phyloP scores from a whole-genome alignment of 78 protist genomes.

The Dictyostelium discoideum region DNA sequence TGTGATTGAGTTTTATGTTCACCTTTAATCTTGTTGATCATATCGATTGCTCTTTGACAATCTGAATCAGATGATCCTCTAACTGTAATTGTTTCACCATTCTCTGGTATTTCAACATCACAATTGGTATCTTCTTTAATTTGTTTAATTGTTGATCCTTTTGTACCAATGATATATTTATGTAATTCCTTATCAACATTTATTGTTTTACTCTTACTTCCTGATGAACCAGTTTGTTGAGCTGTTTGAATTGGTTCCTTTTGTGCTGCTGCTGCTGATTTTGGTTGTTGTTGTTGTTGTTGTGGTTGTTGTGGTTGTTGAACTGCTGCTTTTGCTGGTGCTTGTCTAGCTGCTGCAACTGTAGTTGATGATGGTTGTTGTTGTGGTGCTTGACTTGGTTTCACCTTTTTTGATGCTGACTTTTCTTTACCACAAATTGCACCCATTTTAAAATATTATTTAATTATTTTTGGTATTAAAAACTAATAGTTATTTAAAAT shows the following conservation, averaged over 20 bases:
- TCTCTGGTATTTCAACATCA: neutral
- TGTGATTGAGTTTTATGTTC: constrained; percentile 12
- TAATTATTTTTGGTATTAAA: neutral
- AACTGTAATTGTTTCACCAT: constrained; percentile 14
- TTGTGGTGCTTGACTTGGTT: neutral
- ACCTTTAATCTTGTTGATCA: neutral
- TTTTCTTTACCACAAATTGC: constrained; percentile 15
- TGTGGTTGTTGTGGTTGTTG: neutral
- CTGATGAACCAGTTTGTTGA: neutral
- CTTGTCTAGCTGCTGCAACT: neutral
- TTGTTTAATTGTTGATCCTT: constrained; percentile 63
- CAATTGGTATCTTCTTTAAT: constrained; percentile 38
- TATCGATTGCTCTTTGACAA: constrained; percentile 34
- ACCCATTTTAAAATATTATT: neutral
- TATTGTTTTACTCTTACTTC: neutral
- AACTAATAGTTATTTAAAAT: neutral
- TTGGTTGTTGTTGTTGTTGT: neutral
- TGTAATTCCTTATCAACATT: constrained; percentile 43
- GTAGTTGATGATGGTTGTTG: neutral
- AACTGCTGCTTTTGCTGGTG: neutral
- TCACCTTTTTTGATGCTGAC: neutral
- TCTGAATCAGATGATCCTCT: constrained; percentile 17
- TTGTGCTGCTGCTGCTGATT: neutral
- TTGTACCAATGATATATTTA: constrained; percentile 71
- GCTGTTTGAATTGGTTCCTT: neutral